Evolutionary conservation across 352 stramenopile species (phyloP), one percentile per base, ranked within the genome.

Genomic region (Globisporangium nodosum): DNA sequence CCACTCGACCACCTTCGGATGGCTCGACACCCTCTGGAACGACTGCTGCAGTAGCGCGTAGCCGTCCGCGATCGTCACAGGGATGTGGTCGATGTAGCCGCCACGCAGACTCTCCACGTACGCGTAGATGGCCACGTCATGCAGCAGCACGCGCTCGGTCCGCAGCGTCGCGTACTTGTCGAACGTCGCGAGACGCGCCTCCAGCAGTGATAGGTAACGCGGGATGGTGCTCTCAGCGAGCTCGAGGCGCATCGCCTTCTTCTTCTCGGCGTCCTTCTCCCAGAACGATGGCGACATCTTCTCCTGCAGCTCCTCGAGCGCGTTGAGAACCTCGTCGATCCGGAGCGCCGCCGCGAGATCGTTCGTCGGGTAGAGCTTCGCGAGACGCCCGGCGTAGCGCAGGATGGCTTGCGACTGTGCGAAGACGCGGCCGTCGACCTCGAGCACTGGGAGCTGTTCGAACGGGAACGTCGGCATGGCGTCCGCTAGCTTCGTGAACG

Each of bases 241-340:
- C 33, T 67, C 61, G 16, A 27, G n/a, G 4, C 46, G 49, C 57
- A 60, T 51, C 16, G 30, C 21, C 35, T 53, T 79, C 61, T 73
- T 77, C 63, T 78, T 76, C 20, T 61, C 20, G 5, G 45, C 43
- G 53, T 87, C 68, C 2, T 69, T 56, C 16, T 81, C 67, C 24
- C 37, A 16, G 42, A 74, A 70, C 1, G 67, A 60, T 3, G 63
- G 60, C 8, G 52, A n/a, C 21, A 80, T 65, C 24, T 71, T 47
- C 18, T 74, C 68, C 16, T 53, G 46, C 20, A 78, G 49, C 50
- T 87, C 75, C 5, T 68, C 71, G 13, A 77, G 39, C 11, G 49
- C 59, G 30, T 75, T 58, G 40, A 88, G 20, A 40, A 90, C 68
- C 56, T 88, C 80, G 61, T 88, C 76, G n/a, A 88, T 57, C 31